Evolutionary conservation across 2,329 filamentous ascomycete species (phyloP), one percentile per base, ranked within the genome.

Genomic region (Zasmidium citrigriseum): DNA sequence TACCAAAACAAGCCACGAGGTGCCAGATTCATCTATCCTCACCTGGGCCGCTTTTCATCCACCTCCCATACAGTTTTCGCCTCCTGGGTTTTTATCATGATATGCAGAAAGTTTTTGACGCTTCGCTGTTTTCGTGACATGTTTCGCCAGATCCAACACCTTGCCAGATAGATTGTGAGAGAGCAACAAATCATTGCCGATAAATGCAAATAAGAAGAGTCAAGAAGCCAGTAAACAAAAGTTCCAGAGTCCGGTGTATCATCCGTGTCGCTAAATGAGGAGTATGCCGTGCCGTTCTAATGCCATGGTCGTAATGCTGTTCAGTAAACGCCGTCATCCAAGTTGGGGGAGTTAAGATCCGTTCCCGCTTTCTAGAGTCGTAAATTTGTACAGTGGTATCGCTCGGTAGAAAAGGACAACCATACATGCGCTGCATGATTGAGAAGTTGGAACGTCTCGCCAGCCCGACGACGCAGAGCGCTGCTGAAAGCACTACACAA

Each of bases 311-410:
- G 61, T 66, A 59, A 64, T 66, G 64, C 64, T 64, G 63, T 54
- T 59, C 53, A 52, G 49, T 11, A 54, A 65, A 64, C 64, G 61
- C 64, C 64, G 59, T 66, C 60, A 54, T 65, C 61, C 59, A 54
- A 54, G 55, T 45, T 56, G 50, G 48, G 27, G 46, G 54, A 53
- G 49, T 49, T 51, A 38, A 55, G 57, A 58, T 50, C 54, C 25
- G 48, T 57, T 59, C 58, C 57, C 62, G 51, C 55, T 58, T 59
- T 61, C 58, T 59, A 62, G 59, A 60, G 57, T 63, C 53, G 59
- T 63, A 57, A 53, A 60, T 66, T 64, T 66, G 61, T 66, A 66
- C 64, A 66, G 62, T n/a, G 58, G 61, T 64, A 64, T 66, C 59
- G 59, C 53, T 44, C 21, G 50, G 34, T 41, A 41, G 34, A 41